Evolutionary conservation across 2,329 filamentous ascomycete species (phyloP), one percentile per base, ranked within the genome.

Genomic region (Sclerotiophoma versabilis): DNA sequence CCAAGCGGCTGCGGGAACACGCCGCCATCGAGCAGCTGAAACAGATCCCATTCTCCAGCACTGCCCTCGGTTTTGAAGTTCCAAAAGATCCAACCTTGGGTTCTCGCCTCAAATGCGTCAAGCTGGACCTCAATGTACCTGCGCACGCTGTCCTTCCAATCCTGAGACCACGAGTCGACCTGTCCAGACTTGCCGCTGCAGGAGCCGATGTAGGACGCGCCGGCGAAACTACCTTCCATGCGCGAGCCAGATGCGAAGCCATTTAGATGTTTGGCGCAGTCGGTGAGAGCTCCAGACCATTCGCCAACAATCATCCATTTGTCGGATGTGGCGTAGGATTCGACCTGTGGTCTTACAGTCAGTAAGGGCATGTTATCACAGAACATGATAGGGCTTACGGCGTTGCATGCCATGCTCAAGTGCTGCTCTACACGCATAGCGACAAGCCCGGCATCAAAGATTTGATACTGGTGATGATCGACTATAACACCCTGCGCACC

Each of bases 381-480:
- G n/a, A 11, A 0, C 27, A 26, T 1, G 9, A 19, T 8, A 3
- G 3, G 4, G 49, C 63, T 14, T n/a, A 79, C 80, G 58, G 82
- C 79, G 47, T 76, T 76, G 72, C 87, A 90, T 45, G 82, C 83
- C n/a, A 76, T 73, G 34, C 79, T 69, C 32, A 84, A 72, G 58
- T 90, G 87, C 51, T 83, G 68, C 55, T 79, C 76, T 5, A 80
- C 77, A 12, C 76, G 74, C 70, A 83, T 70, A 25, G 76, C 75
- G 15, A 86, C 74, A 14, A 82, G 71, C 1, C 74, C 76, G 9
- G 79, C 70, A 45, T 77, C 81, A 71, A 89, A 89, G 52, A 86
- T 80, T 66, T 89, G 83, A 70, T 89, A 90, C 70, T 89, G 84
- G 64, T 90, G 87, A 49, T 87, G 85, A 66, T 90, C 87, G 59